A percentile compares a stretch with the other conserved stretches of the same genome.
Conservation (phyloP, 176 grass and related monocot genomes). For the Carex parvula region DNA sequence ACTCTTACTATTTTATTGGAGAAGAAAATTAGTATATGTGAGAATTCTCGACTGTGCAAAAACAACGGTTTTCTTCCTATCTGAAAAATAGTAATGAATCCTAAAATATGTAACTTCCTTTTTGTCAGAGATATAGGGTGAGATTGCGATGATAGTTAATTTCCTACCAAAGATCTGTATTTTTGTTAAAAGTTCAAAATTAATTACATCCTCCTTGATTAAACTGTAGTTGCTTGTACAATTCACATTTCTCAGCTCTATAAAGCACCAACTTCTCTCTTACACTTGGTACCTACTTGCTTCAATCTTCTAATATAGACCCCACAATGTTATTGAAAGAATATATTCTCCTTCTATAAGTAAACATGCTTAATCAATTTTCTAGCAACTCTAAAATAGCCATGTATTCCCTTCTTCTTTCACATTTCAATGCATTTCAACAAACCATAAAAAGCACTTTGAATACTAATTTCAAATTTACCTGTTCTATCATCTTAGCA, state of each 20-base stretch:
- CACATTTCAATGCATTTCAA: background rate
- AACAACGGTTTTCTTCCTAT: no score
- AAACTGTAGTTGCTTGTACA: background rate
- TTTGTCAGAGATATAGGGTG: background rate
- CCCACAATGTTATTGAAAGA: slow-evolving; percentile 26
- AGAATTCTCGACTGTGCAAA: no score
- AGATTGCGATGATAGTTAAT: background rate
- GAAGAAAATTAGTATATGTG: no score
- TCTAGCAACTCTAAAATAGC: background rate
- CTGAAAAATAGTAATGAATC: no score
- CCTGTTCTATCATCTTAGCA: background rate
- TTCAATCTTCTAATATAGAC: background rate
- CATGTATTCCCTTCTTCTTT: slow-evolving; percentile 10
- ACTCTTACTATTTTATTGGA: no score
- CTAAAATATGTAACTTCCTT: background rate
- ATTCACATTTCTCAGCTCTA: background rate
- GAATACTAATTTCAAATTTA: slow-evolving; percentile 2
- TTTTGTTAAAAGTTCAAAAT: background rate
- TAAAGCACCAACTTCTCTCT: slow-evolving; percentile 18
- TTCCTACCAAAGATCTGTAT: background rate
- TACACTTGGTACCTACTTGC: slow-evolving; percentile 13
- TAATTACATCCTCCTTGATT: background rate
- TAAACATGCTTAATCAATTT: slow-evolving; percentile 5
- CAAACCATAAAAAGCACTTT: background rate
- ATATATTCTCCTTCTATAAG: slow-evolving; percentile 26